Conservation (phyloP, 208 protist species). For the Wallacemonas rigidus region DNA sequence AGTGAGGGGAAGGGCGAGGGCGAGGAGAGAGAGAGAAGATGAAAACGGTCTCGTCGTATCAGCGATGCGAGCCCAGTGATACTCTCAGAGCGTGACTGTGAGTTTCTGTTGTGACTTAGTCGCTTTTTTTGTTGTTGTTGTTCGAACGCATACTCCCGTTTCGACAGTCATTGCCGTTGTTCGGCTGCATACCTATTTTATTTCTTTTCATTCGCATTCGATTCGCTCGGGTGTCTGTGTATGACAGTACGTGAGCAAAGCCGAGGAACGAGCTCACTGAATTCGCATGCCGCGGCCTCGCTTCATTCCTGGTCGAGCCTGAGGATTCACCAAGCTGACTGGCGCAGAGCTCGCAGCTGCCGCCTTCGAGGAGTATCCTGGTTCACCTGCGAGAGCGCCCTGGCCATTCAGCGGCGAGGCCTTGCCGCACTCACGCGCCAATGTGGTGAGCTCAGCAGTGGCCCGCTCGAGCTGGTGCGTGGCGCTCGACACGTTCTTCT, state of each 20-base stretch:
- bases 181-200: too few species aligned
- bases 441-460: slow-evolving; percentile 3
- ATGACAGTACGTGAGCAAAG: too few species aligned
- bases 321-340: slow-evolving; percentile 24
- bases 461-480: slow-evolving; percentile 6
- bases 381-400: neutral
- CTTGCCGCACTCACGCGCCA: neutral
- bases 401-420: neutral
- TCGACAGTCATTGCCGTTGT: too few species aligned
- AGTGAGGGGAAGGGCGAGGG: too few species aligned
- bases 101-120: too few species aligned
- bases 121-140: too few species aligned
- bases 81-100: too few species aligned
- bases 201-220: neutral
- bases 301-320: slow-evolving; percentile 16
- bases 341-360: neutral
- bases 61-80: too few species aligned
- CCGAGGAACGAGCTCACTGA: slow-evolving; percentile 7
- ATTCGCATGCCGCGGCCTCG: slow-evolving; percentile 19
- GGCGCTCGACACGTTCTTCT: neutral
- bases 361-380: neutral
- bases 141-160: too few species aligned
- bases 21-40: too few species aligned
- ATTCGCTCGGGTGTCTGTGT: too few species aligned
- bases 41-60: too few species aligned